Percentiles rank a stretch among this genome's conserved stretches.
Conservation (phyloP, 108 stramenopile genomes). For the Pseudonitzschia delicatissima region DNA sequence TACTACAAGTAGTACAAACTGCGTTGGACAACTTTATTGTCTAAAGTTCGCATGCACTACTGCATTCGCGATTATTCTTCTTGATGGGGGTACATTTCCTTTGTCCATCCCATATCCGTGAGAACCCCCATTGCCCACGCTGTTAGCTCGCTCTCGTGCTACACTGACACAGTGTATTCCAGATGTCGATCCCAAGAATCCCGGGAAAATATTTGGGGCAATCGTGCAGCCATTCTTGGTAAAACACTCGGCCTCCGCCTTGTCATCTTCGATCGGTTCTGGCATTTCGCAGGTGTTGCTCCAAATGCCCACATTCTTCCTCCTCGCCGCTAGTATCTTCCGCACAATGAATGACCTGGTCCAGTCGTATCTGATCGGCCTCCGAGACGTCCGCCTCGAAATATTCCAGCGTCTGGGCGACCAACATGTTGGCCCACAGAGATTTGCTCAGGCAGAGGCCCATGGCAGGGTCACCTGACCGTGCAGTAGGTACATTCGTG, state of each 20-base stretch:
- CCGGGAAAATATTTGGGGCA: background rate
- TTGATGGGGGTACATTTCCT: background rate
- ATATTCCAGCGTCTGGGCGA: background rate
- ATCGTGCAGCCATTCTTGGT: background rate
- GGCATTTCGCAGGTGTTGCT: no score
- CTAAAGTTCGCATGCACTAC: no score
- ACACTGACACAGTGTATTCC: background rate
- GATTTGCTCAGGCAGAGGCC: background rate
- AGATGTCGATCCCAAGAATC: background rate
- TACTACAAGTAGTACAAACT: no score
- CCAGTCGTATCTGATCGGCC: constrained; percentile 1
- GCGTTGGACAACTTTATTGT: no score
- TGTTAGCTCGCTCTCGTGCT: background rate
- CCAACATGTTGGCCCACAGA: constrained; percentile 5
- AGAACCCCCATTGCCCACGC: background rate
- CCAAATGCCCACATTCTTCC: background rate
- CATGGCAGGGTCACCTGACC: background rate
- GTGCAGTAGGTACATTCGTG: background rate
- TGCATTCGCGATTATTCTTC: background rate
- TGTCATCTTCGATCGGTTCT: background rate
- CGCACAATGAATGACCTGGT: background rate
- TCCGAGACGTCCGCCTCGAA: background rate
- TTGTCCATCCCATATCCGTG: background rate
- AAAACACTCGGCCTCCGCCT: background rate
- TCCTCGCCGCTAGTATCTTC: background rate